Evolutionary conservation across 2,329 filamentous ascomycete species (phyloP).

Genomic region (Bretziella fagacearum): DNA sequence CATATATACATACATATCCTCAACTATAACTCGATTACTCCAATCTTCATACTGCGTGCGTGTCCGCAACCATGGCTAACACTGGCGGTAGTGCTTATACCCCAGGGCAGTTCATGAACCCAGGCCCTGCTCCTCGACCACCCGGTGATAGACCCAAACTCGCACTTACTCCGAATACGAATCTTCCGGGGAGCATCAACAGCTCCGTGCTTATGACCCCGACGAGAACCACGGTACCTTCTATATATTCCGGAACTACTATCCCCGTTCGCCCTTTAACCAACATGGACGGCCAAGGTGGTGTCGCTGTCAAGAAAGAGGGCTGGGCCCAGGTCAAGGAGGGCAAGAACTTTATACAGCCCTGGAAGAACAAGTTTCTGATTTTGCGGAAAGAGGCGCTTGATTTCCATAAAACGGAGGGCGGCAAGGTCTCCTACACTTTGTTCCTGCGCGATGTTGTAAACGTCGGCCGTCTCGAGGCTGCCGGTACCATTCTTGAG

Average conservation of each 20-base stretch:
- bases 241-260: slow-evolving; percentile 53
- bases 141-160: slow-evolving; percentile 71
- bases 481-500: slow-evolving; percentile 83
- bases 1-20: neutral
- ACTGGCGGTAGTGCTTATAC: slow-evolving; percentile 19
- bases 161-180: slow-evolving; percentile 59
- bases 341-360: slow-evolving; percentile 66
- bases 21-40: neutral
- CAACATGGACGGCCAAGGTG: slow-evolving; percentile 45
- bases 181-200: slow-evolving; percentile 60
- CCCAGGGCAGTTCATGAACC: slow-evolving; percentile 76
- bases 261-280: slow-evolving; percentile 49
- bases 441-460: slow-evolving; percentile 76
- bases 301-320: slow-evolving; percentile 61
- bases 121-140: slow-evolving; percentile 81
- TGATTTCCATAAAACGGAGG: slow-evolving; percentile 86
- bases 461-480: slow-evolving; percentile 79
- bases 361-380: slow-evolving; percentile 82
- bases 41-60: neutral
- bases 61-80: slow-evolving; percentile 11
- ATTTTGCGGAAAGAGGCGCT: slow-evolving; percentile 84
- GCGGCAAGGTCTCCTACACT: slow-evolving; percentile 71
- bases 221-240: slow-evolving; percentile 33
- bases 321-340: slow-evolving; percentile 81
- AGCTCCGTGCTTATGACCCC: slow-evolving; percentile 55